phyloP scores from a whole-genome alignment of 768 basidiomycete species.

The Suillus bovinus region DNA sequence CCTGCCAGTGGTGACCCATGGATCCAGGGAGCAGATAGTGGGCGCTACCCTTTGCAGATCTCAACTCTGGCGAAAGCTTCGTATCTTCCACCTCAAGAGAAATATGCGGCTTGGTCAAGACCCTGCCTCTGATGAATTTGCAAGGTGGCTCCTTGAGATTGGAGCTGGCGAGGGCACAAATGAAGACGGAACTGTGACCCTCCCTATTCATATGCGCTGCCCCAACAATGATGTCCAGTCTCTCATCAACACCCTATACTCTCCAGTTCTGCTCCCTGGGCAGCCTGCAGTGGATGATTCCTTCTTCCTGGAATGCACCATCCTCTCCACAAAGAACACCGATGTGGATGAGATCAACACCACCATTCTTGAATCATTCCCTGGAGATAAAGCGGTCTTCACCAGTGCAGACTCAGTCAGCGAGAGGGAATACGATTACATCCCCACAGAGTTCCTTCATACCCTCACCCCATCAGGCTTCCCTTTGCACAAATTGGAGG shows the following conservation, averaged over 20 bases:
- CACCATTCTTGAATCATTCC: slow-evolving; percentile 24
- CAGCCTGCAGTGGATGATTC: slow-evolving; percentile 19
- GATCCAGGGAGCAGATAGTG: slow-evolving; percentile 39
- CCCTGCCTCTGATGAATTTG: slow-evolving; percentile 31
- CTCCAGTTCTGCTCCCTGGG: slow-evolving; percentile 15
- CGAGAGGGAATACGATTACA: slow-evolving; percentile 24
- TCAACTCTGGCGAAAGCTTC: slow-evolving; percentile 37
- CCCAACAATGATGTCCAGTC: background rate
- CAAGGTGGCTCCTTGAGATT: slow-evolving; percentile 38
- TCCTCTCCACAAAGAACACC: slow-evolving; percentile 30
- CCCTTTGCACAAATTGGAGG: slow-evolving; percentile 36
- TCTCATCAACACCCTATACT: slow-evolving; percentile 23
- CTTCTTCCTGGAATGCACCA: slow-evolving; percentile 32
- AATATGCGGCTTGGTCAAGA: slow-evolving; percentile 44
- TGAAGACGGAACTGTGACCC: slow-evolving; percentile 22
- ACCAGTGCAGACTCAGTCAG: slow-evolving; percentile 32
- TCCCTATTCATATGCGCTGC: slow-evolving; percentile 28
- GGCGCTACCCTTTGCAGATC: slow-evolving; percentile 37
- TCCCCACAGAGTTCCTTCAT: slow-evolving; percentile 41
- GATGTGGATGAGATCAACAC: slow-evolving; percentile 36
- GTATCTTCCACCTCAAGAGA: slow-evolving; percentile 32
- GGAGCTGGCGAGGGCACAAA: slow-evolving; percentile 32
- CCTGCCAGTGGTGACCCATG: slow-evolving; percentile 43
- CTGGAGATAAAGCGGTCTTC: slow-evolving; percentile 23
- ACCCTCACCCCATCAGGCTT: slow-evolving; percentile 38